Evolutionary conservation across 2,329 filamentous ascomycete species (phyloP).

Genomic region (Aspergillus sp.): DNA sequence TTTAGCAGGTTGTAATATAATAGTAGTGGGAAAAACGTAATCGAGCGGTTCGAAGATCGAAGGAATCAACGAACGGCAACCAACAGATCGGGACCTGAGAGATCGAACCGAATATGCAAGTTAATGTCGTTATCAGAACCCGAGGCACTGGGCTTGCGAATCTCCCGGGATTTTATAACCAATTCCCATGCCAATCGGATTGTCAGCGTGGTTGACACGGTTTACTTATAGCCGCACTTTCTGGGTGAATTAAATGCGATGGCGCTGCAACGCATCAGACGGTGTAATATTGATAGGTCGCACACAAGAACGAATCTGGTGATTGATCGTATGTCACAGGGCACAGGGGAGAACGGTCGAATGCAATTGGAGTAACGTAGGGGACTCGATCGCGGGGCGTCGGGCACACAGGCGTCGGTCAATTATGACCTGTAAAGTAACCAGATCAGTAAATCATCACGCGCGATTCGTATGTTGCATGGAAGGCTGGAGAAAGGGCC

Average conservation of each 20-base stretch:
- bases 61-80: background rate
- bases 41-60: conserved; percentile 3
- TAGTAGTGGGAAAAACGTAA: conserved; percentile 1
- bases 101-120: conserved; percentile 11
- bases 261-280: conserved; percentile 4
- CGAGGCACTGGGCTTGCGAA: background rate
- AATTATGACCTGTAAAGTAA: background rate
- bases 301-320: background rate
- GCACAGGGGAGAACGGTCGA: background rate
- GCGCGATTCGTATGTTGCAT: conserved; percentile 2
- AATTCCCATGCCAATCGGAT: conserved; percentile 15
- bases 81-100: conserved; percentile 8
- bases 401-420: conserved; percentile 15
- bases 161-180: conserved; percentile 6
- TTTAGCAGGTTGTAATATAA: background rate
- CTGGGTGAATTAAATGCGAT: too few species aligned
- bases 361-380: conserved; percentile 2
- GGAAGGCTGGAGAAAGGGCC: background rate
- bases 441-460: background rate
- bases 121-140: conserved; percentile 1
- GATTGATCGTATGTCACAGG: background rate
- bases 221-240: too few species aligned
- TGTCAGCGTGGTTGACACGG: background rate
- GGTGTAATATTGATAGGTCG: background rate
- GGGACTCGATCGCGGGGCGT: conserved; percentile 13